Evolutionary conservation across 305 asterid genomes (phyloP), one percentile per base, ranked within the genome.

Genomic region (Fraxinus velutina): DNA sequence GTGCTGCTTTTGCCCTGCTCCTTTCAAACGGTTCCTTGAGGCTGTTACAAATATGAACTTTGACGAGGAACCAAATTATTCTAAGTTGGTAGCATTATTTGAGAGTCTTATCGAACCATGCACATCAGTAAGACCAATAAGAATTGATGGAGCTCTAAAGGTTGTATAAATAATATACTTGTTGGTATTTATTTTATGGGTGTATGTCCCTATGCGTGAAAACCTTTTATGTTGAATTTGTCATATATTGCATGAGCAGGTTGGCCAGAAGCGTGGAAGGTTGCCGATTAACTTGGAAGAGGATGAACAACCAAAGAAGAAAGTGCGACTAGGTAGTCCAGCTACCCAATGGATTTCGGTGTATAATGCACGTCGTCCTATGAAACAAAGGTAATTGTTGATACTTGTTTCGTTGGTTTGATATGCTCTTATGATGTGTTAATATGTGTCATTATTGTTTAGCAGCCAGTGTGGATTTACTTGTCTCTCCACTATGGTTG

Each of bases 261-360:
- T 96, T 84, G 99, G 98, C 64, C 99, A 94, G 86, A 96, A 96
- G 84, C 95, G 99, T 42, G 98, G 97, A 55, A 92, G 98, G 87
- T 82, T 96, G 92, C 97, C 90, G 73, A 89, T 96, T 79, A 93
- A 94, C 90, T 85, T 94, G 88, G 99, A 96, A 86, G 99, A 96
- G 83, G 99, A 96, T 64, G 99, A 94, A 87, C 97, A 96, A 84
- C 99, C 98, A 55, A 96, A 92, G 93, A 96, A 96, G 89, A 96
- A 94, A 91, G 89, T 94, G 57, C 91, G 99, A 9, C 82, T 96
- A n/a, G 99, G 99, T 74, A 96, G 95, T 86, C 98, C 99, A 85
- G 99, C 99, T 22, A 96, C 93, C 37, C 99, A 96, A 86, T 96
- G 99, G 99, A 92, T 96, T 83, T 94, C 98, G 3, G 99, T 91